Conservation (phyloP, 1,284 basidiomycete genomes). For the Fomitopsis pinicola region DNA sequence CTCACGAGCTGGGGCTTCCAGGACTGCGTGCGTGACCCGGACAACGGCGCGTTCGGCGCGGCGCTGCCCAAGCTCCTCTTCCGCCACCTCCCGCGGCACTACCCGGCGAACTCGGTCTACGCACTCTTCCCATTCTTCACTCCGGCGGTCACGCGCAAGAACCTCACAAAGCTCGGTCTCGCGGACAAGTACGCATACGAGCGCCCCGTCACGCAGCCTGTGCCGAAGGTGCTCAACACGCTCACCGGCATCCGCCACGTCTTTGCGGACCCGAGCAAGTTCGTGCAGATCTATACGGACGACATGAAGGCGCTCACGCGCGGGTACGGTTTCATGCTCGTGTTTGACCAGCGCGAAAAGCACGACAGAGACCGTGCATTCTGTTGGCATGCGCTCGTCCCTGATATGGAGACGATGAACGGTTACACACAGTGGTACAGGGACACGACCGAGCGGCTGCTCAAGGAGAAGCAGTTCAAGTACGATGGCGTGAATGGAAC, state of each 20-base stretch:
- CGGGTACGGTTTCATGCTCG: background rate
- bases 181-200: background rate
- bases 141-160: slow-evolving; percentile 40
- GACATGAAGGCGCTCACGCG: too few species aligned
- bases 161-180: slow-evolving; percentile 15
- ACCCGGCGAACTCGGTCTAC: slow-evolving; percentile 52
- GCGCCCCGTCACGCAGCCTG: background rate
- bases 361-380: background rate
- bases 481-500: slow-evolving; percentile 30
- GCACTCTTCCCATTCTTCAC: slow-evolving; percentile 66
- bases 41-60: slow-evolving; percentile 70
- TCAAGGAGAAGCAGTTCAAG: slow-evolving; percentile 33
- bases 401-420: background rate
- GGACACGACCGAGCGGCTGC: slow-evolving; percentile 32
- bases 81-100: slow-evolving; percentile 67
- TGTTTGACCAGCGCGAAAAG: background rate
- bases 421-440: slow-evolving; percentile 34
- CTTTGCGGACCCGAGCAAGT: background rate
- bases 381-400: background rate
- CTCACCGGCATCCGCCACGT: background rate
- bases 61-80: slow-evolving; percentile 71
- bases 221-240: background rate
- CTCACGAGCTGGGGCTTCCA: slow-evolving; percentile 71
- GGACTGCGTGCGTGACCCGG: slow-evolving; percentile 58
- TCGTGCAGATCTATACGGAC: background rate